Evolutionary conservation across 1,284 basidiomycete species (phyloP).

Genomic region (Trametes pubescens): DNA sequence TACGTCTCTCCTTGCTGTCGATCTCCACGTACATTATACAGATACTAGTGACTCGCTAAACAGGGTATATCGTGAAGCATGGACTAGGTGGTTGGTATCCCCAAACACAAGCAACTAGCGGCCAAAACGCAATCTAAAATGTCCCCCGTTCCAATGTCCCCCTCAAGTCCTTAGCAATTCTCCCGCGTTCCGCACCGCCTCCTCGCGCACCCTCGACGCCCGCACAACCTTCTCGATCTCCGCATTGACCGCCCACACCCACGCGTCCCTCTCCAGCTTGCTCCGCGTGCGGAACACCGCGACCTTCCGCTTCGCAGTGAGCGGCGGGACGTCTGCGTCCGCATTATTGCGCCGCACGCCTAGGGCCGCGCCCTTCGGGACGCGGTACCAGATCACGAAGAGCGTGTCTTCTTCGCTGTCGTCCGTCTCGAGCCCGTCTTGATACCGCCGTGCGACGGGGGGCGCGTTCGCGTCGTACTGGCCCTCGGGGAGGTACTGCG

Average conservation of each 20-base stretch:
- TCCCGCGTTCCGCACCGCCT: constrained; percentile 63
- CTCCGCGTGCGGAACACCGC: constrained; percentile 78
- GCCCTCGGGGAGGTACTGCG: constrained; percentile 65
- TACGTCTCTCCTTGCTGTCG: constrained; percentile 21
- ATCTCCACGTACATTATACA: constrained; percentile 27
- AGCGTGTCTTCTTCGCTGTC: constrained; percentile 80
- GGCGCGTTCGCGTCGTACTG: constrained; percentile 65
- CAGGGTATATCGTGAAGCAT: constrained; percentile 5
- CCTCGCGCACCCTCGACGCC: constrained; percentile 64
- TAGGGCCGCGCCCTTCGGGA: constrained; percentile 35
- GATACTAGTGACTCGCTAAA: constrained; percentile 14
- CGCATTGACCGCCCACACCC: constrained; percentile 86
- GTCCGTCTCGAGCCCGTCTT: constrained; percentile 81
- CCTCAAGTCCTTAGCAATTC: constrained; percentile 48
- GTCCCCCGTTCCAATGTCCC: background rate
- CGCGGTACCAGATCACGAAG: constrained; percentile 75
- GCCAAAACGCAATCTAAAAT: constrained; percentile 2
- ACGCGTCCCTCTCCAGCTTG: constrained; percentile 83
- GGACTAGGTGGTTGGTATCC: constrained; percentile 15
- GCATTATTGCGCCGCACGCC: constrained; percentile 25
- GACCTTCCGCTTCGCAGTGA: constrained; percentile 70
- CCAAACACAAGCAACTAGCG: constrained; percentile 1
- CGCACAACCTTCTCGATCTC: constrained; percentile 83
- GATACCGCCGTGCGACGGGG: constrained; percentile 70
- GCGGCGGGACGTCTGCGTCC: constrained; percentile 51